Base-by-base conservation (phyloP, 1,139 yeast species). In the Diutina pseudorugosa region DNA sequence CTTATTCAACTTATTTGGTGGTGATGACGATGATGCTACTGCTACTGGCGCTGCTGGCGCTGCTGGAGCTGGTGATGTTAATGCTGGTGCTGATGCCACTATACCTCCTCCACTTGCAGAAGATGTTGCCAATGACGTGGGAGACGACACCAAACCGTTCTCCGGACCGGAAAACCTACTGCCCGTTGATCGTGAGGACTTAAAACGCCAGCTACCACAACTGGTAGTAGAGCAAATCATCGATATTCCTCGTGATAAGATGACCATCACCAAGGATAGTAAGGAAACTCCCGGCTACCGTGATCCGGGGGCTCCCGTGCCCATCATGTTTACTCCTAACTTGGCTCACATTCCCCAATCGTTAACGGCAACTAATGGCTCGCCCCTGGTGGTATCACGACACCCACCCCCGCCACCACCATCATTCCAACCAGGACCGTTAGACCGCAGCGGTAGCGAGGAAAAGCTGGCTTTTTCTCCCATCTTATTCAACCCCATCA, bases 301-400 rank as follows among this genome's bases (percentile, higher is more conserved):
- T 52, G 94, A 85, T 61, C 94, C 94, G 0, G 94, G 94, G 47
- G 93, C 94, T 0, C 94, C 94, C 1, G 68, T 81, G 3, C 91
- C 94, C 0, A 61, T 70, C 9, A 67, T 77, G 30, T 80, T 82
- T 3, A 82, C 90, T 0, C 89, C 89, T 2, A 65, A 73, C 0
- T 63, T 72, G 27, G 71, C 77, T 1, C 50, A 25, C 56, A 54
- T 7, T 4, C 7, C 25, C 18, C 51, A 59, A 53, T 27, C 53
- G 4, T 52, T 48, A 20, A 12, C 51, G 12, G 52, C 40, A 20
- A 53, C 47, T 2, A 42, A 21, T 12, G 55, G 43, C 12, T 47
- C 16, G 41, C 51, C 18, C 33, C 42, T 25, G 41, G 51, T 16
- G 20, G 42, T 27, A 16, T 40, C 47, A 30, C 27, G 20, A 27